These are phyloP conservation scores for Penicillium crystallinum DNA, from an alignment of 495 filamentous ascomycete species.

Conservation along the genomic window DNA sequence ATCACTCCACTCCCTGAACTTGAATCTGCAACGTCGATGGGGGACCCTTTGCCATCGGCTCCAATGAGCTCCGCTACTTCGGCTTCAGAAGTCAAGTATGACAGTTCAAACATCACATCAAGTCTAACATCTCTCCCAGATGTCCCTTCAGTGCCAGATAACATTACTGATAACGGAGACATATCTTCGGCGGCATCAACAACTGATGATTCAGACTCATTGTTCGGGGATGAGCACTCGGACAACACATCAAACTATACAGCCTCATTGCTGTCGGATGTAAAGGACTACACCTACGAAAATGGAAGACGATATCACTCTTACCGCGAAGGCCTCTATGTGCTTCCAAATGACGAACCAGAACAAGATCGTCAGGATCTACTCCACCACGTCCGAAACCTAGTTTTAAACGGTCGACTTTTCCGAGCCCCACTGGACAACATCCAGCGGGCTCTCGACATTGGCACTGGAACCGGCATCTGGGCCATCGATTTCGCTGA, in stretches of 20 bases:
- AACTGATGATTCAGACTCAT: constrained; percentile 9
- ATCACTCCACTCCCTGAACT: not conserved
- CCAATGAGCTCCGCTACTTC: not conserved
- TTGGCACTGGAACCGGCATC: constrained; percentile 59
- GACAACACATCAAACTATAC: constrained; percentile 22
- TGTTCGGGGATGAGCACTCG: constrained; percentile 17
- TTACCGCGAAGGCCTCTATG: constrained; percentile 59
- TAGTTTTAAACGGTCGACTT: constrained; percentile 52
- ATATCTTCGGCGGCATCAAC: constrained; percentile 12
- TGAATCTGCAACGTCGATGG: not conserved
- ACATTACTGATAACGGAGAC: not conserved
- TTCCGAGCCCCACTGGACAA: constrained; percentile 55
- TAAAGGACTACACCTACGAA: constrained; percentile 33
- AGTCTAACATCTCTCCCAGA: not conserved
- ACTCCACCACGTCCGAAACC: constrained; percentile 45
- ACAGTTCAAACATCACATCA: not conserved
- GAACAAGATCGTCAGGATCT: constrained; percentile 43
- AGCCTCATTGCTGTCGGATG: constrained; percentile 21
- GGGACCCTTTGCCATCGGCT: not conserved
- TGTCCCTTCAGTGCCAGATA: not conserved
- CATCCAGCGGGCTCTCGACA: constrained; percentile 59
- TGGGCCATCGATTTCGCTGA: not conserved
- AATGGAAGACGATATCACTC: constrained; percentile 67
- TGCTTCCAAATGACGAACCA: constrained; percentile 46
- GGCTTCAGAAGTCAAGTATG: not conserved